phyloP scores from a whole-genome alignment of 768 basidiomycete genomes.

The Termitomyces sp. region DNA sequence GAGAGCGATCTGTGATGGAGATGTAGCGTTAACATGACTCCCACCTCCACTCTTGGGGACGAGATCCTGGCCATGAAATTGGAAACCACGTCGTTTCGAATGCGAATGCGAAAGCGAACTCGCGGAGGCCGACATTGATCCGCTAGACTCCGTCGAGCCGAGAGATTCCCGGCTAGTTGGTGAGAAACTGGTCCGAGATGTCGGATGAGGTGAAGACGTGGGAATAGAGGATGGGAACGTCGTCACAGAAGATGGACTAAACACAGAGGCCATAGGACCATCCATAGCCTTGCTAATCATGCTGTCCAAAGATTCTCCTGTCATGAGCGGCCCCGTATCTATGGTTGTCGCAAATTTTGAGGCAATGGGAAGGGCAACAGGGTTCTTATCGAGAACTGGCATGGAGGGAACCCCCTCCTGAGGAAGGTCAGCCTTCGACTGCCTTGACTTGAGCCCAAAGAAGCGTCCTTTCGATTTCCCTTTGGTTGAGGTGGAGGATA shows the following conservation, averaged over 20 bases:
- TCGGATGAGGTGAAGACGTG: background rate
- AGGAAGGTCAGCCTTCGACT: constrained; percentile 29
- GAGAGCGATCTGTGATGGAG: constrained; percentile 10
- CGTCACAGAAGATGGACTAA: background rate
- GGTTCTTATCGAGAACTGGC: constrained; percentile 20
- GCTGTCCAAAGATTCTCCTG: constrained; percentile 7
- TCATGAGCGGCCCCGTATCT: constrained; percentile 2
- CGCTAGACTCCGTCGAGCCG: constrained; percentile 15
- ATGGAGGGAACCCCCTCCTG: constrained; percentile 20
- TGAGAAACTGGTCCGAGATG: background rate
- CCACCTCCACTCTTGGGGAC: constrained; percentile 3
- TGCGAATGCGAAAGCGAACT: constrained; percentile 12
- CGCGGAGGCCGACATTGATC: constrained; percentile 10
- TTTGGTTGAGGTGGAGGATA: constrained; percentile 22
- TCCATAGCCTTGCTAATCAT: constrained; percentile 6
- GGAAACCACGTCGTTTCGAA: constrained; percentile 12
- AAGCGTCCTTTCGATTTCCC: constrained; percentile 36
- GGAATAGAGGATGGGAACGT: background rate
- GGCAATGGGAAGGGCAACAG: constrained; percentile 39
- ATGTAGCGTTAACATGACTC: constrained; percentile 10
- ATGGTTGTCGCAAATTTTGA: constrained; percentile 38
- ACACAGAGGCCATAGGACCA: background rate
- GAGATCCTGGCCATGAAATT: constrained; percentile 5
- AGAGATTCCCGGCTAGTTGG: constrained; percentile 11
- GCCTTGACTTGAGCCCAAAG: constrained; percentile 36